Evolutionary conservation across 768 basidiomycete species (phyloP), one percentile per base, ranked within the genome.

Genomic region (Termitomyces sp.): DNA sequence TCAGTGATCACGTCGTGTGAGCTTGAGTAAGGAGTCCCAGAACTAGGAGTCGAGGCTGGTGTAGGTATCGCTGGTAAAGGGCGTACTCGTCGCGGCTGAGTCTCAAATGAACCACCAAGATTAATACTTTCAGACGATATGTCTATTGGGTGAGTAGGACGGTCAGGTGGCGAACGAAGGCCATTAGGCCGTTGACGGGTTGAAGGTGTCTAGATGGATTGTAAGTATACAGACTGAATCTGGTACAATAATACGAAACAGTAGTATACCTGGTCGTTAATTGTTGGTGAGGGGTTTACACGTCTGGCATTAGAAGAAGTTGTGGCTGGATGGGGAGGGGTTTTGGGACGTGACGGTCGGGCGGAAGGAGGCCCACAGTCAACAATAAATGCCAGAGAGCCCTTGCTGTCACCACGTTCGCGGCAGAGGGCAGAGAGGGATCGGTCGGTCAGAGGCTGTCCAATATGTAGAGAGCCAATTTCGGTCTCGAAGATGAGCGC

Each of bases 51-150:
- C 26, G 55, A 41, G 24, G 54, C 56, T 30, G 64, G 58, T 26
- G 62, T 63, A 40, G 64, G 64, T 60, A 65, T 65, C 30, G 64
- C 58, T 50, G 64, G 64, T 55, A 65, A 50, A 26, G 64, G 64
- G n/a, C 64, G 60, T 22, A 62, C 56, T 46, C 64, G 58, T 24
- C 62, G 58, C 4, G 57, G 62, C 54, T 59, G 63, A n/a, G 52
- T 50, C 33, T 62, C 62, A 49, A 41, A 26, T 18, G 18, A n/a
- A 49, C 45, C 56, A 32, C 32, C 49, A 41, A 52, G 22, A 10
- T 43, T 55, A 35, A 18, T 52, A 47, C 20, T 52, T 35, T 60
- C 58, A 10, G 52, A 24, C 13, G 58, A 20, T 26, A 55, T 55
- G 7, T 62, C 61, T 32, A 41, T 50, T 26, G 54, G 56, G 11